Conservation (phyloP, 2,329 filamentous ascomycete species). For the Tolypocladium tundrense region DNA sequence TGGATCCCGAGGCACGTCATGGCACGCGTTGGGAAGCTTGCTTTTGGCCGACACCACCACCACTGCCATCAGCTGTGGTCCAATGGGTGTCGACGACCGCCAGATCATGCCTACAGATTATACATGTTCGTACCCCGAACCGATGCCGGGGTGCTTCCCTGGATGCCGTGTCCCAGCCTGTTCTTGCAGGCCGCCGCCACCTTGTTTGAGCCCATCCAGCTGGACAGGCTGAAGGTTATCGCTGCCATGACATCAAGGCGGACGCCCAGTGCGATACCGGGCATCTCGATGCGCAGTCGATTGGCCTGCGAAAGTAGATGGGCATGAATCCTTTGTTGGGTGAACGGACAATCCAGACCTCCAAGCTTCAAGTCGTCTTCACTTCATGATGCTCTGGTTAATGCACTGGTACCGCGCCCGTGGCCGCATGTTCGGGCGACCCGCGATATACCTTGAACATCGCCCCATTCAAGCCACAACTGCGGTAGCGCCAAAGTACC, state of each 20-base stretch:
- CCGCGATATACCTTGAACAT: no score
- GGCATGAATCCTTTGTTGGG: neutral
- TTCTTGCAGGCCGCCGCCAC: neutral
- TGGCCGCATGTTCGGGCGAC: neutral
- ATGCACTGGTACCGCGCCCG: no score
- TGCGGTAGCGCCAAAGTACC: neutral
- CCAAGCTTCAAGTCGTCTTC: no score
- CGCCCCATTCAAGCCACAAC: neutral
- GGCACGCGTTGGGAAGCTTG: neutral
- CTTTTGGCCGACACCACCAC: neutral
- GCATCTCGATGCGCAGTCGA: neutral
- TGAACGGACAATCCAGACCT: no score
- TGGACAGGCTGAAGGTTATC: no score
- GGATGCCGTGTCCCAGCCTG: neutral
- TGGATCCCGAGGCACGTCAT: neutral
- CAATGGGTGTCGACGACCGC: neutral
- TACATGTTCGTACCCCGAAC: neutral
- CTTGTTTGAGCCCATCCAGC: neutral
- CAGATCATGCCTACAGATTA: neutral
- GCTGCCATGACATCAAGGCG: neutral
- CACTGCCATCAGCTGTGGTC: neutral
- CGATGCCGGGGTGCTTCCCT: neutral
- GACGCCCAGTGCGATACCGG: neutral
- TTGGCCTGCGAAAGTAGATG: neutral
- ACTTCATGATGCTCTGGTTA: no score